Evolutionary conservation across 2,329 filamentous ascomycete species (phyloP).

Genomic region (Fusarium nelsonii): DNA sequence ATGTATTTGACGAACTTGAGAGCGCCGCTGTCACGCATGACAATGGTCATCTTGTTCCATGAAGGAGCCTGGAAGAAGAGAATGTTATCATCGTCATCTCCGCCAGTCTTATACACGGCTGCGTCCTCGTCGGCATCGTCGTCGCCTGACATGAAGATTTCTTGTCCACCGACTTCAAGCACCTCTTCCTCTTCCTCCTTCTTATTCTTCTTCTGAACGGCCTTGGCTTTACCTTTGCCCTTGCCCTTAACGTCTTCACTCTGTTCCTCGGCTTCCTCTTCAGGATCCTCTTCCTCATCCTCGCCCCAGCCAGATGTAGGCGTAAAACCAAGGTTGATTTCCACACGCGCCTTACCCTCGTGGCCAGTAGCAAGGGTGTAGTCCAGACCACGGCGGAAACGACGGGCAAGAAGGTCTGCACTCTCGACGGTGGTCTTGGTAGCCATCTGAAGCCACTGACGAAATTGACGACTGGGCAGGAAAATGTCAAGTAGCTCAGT

Average conservation of each 20-base stretch:
- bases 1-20: slow-evolving; percentile 98
- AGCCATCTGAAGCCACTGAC: slow-evolving; percentile 87
- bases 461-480: slow-evolving; percentile 86
- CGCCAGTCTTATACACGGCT: slow-evolving; percentile 84
- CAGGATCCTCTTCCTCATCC: slow-evolving; percentile 63
- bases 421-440: slow-evolving; percentile 81
- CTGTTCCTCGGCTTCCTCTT: slow-evolving; percentile 51
- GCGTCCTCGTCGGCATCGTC: slow-evolving; percentile 80
- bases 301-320: slow-evolving; percentile 88
- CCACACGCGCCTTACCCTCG: slow-evolving; percentile 80
- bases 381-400: slow-evolving; percentile 88
- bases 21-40: slow-evolving; percentile 86
- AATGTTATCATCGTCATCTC: slow-evolving; percentile 79
- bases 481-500: slow-evolving; percentile 84
- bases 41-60: slow-evolving; percentile 94
- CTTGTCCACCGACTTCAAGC: slow-evolving; percentile 78
- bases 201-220: slow-evolving; percentile 20
- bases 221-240: slow-evolving; percentile 48
- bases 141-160: slow-evolving; percentile 94
- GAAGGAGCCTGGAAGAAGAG: slow-evolving; percentile 72
- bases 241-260: slow-evolving; percentile 51
- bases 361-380: slow-evolving; percentile 94
- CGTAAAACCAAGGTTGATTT: slow-evolving; percentile 89
- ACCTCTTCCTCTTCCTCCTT: slow-evolving; percentile 50
- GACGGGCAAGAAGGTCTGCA: slow-evolving; percentile 82